Base-by-base conservation (phyloP, 2,329 filamentous ascomycete species). In the Clonostachys rhizophaga region DNA sequence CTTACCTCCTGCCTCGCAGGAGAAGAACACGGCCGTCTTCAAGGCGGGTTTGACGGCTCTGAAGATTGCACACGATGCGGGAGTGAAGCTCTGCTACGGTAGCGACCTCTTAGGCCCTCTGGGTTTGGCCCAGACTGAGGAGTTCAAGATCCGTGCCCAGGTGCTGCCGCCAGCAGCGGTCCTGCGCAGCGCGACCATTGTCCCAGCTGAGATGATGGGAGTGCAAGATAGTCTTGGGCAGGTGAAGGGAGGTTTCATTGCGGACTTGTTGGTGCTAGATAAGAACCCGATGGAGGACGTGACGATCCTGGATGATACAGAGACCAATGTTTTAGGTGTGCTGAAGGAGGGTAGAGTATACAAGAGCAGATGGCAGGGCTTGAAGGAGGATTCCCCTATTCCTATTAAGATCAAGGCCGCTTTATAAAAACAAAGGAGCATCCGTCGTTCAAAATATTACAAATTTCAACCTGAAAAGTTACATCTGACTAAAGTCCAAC, bases 271-370 rank as follows among this genome's bases (percentile, higher is more conserved):
- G 34, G 61, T 83, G 4, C 54, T 81, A 40, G 70, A 71, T 36
- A 52, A 55, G 39, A 81, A 81, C 53, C 79, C 79, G 3, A 57
- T 83, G 46, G 70, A 80, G n/a, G 71, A 83, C 54, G 69, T 82
- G 16, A 65, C 65, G 0, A 61, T 80, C 5, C 55, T 83, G 24
- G 74, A 74, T 49, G 54, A 63, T 39, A 70, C 70, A 3, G 70
- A 79, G 44, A 64, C 68, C 53, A 63, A 71, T 49, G 52, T 81
- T 8, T 52, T 79, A 40, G 71, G 66, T 3, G 76, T 81, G 2
- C 65, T 83, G 41, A 81, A 82, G 55, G 77, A 78, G 35, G 78
- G 79, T 1, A 50, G 58, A n/a, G 57, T 65, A n/a, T 62, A 54
- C 6, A 55, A 52, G 45, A 58, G 56, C 47, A 46, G 52, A 18